Evolutionary conservation across 352 stramenopile genomes (phyloP).

Genomic region (Globisporangium parvum): DNA sequence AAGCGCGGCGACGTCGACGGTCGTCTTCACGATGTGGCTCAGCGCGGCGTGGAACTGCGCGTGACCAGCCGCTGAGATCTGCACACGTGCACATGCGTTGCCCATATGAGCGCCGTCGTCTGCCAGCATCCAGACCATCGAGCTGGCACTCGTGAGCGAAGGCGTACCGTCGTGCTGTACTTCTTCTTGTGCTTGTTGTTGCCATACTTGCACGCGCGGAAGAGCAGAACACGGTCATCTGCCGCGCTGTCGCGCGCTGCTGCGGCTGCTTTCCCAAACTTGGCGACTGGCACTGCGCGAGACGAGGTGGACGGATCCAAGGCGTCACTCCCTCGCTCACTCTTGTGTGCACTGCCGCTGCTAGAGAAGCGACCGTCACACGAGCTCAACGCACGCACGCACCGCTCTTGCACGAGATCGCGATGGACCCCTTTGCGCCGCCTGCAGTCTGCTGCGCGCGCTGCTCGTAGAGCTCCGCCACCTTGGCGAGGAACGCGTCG

Average conservation of each 20-base stretch:
- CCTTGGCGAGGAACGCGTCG: slow-evolving; percentile 58
- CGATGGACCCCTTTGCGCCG: slow-evolving; percentile 41
- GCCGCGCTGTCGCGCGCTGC: slow-evolving; percentile 20
- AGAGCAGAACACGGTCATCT: slow-evolving; percentile 61
- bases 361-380: background rate
- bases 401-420: slow-evolving; percentile 69
- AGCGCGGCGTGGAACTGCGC: slow-evolving; percentile 62
- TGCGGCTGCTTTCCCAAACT: slow-evolving; percentile 1
- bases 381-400: slow-evolving; percentile 4
- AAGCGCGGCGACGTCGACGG: slow-evolving; percentile 37
- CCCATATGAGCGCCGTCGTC: no score
- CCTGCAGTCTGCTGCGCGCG: slow-evolving; percentile 4
- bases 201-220: slow-evolving; percentile 70
- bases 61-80: slow-evolving; percentile 59
- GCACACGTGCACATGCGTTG: background rate
- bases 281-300: slow-evolving; percentile 14
- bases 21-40: slow-evolving; percentile 67
- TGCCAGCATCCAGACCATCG: background rate
- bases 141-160: background rate
- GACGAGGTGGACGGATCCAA: background rate
- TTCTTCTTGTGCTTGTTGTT: slow-evolving; percentile 89
- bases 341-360: no score
- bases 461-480: slow-evolving; percentile 47
- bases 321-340: slow-evolving; percentile 4
- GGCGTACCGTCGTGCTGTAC: slow-evolving; percentile 64